A percentile compares a stretch with the other conserved stretches of the same genome.
phyloP scores from a whole-genome alignment of 163 green algal species.

The Trebouxia gelatinosa region DNA sequence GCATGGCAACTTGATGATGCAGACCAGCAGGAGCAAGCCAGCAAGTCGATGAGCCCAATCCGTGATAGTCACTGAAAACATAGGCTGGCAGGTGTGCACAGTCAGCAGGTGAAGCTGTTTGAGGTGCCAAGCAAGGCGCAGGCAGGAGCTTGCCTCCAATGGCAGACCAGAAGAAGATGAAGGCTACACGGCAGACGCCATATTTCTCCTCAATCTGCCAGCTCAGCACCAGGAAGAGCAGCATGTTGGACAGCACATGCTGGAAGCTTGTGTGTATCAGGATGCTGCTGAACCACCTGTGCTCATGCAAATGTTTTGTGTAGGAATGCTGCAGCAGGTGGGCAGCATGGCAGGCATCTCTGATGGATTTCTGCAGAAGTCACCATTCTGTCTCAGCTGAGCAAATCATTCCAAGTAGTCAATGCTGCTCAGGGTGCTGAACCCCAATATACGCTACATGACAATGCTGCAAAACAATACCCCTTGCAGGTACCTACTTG shows the following conservation, averaged over 20 bases:
- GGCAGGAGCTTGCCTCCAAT: slow-evolving; percentile 41
- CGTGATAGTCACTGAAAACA: too few species aligned
- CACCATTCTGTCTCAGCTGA: background rate
- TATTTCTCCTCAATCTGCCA: slow-evolving; percentile 70
- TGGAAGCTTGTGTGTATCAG: slow-evolving; percentile 63
- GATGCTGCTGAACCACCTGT: slow-evolving; percentile 51
- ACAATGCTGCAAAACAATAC: background rate
- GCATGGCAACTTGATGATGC: too few species aligned
- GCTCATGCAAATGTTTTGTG: background rate
- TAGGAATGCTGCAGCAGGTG: background rate
- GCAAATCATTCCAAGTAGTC: too few species aligned
- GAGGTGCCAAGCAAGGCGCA: too few species aligned
- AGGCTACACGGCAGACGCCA: slow-evolving; percentile 51
- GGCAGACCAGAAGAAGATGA: slow-evolving; percentile 57
- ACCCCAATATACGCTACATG: background rate
- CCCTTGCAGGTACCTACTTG: slow-evolving; percentile 79
- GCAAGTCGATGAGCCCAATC: too few species aligned
- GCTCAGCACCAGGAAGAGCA: slow-evolving; percentile 57
- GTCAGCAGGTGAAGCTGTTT: too few species aligned
- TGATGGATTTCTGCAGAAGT: background rate
- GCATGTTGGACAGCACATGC: slow-evolving; percentile 71
- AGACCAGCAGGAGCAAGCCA: too few species aligned
- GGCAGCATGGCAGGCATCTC: background rate
- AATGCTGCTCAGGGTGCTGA: background rate
- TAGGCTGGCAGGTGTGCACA: too few species aligned